Conservation (phyloP, 331 rosid species). For the Rhamnella rubrinervis region DNA sequence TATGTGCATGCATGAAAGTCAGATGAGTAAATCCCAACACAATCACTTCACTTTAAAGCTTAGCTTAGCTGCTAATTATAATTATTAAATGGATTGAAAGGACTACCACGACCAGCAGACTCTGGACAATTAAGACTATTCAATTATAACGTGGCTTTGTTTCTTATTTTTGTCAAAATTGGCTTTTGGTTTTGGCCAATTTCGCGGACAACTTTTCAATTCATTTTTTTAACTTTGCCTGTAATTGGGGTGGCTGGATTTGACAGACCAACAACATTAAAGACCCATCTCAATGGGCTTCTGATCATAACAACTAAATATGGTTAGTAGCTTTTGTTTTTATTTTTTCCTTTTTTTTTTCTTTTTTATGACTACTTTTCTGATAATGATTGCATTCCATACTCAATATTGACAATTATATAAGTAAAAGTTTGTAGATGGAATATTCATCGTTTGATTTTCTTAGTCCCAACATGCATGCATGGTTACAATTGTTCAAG, state of each 20-base stretch:
- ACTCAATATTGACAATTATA: not conserved
- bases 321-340: not conserved
- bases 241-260: constrained; percentile 14
- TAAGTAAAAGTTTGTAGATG: not conserved
- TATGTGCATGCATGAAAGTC: too few species aligned
- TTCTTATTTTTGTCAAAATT: constrained; percentile 17
- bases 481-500: too few species aligned
- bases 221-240: constrained; percentile 8
- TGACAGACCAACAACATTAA: constrained; percentile 28
- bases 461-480: too few species aligned
- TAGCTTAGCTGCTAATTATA: too few species aligned
- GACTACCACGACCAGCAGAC: not conserved
- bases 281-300: constrained; percentile 3
- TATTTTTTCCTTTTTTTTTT: too few species aligned
- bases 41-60: too few species aligned
- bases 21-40: too few species aligned
- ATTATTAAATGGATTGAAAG: not conserved
- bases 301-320: not conserved
- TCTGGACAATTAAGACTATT: too few species aligned
- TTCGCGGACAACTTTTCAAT: not conserved
- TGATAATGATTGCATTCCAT: not conserved
- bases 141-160: too few species aligned
- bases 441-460: not conserved
- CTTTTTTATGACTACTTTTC: not conserved
- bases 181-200: constrained; percentile 9